phyloP scores from a whole-genome alignment of 305 asterid species.

The Fraxinus floribunda region DNA sequence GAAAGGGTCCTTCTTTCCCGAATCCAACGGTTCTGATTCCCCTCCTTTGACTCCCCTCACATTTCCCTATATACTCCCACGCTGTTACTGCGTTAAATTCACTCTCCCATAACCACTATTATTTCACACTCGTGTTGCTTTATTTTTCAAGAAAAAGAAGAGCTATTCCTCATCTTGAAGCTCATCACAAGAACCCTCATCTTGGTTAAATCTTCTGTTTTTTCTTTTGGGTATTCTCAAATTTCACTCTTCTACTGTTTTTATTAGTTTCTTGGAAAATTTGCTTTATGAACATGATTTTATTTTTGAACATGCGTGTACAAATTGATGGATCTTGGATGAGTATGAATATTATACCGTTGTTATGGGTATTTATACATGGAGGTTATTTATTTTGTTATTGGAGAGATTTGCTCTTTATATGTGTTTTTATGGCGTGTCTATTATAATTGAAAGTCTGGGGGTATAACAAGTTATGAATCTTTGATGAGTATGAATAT shows the following conservation, averaged over 20 bases:
- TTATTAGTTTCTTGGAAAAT: not conserved
- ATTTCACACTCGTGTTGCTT: not conserved
- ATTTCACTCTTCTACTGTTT: not conserved
- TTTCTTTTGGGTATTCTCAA: constrained; percentile 29
- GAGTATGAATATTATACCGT: not conserved
- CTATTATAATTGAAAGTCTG: not conserved
- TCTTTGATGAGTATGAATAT: not conserved
- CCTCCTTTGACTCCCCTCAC: constrained; percentile 51
- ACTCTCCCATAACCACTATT: constrained; percentile 1
- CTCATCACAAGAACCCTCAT: constrained; percentile 11
- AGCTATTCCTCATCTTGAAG: constrained; percentile 18
- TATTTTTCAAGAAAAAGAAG: not conserved
- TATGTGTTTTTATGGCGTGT: not conserved
- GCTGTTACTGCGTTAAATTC: constrained; percentile 26
- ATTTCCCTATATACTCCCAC: constrained; percentile 21
- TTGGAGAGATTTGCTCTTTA: not conserved
- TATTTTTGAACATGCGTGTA: not conserved
- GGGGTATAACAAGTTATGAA: not conserved
- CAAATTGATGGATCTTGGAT: not conserved
- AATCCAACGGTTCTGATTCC: constrained; percentile 50
- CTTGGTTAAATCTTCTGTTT: not conserved
- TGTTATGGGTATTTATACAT: not conserved
- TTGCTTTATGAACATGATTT: not conserved
- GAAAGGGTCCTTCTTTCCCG: constrained; percentile 38
- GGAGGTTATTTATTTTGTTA: not conserved